Evolutionary conservation across 2,329 filamentous ascomycete species (phyloP), one percentile per base, ranked within the genome.

Genomic region (Rutstroemia sydowiana): DNA sequence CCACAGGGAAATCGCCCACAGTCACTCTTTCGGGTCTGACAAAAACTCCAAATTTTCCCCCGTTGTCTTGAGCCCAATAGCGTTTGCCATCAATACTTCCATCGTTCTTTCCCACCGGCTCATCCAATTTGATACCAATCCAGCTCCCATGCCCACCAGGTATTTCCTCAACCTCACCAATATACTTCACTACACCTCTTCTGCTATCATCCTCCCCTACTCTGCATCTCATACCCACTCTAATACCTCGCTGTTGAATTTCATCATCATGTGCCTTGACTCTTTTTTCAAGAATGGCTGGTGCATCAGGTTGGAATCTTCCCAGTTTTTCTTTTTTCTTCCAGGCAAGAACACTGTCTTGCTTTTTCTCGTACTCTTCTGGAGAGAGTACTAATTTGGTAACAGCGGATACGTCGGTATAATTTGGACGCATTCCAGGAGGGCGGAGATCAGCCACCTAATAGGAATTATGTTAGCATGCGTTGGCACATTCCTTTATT

Each of bases 251-350:
- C 51, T 78, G 76, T 57, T 77, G 73, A 58, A 95, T 75, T 64
- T 95, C 88, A 51, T 79, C 78, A 59, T 83, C 76, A 39, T 84
- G 77, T 36, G 84, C 83, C 14, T 79, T 76, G 52, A 87, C 73
- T 67, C 87, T 87, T 57, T 87, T 79, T 65, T 88, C 76, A 66
- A 90, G 84, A 20, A 86, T 79, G 55, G 76, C 81, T 16, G 87
- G 82, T 7, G 90, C 88, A 61, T 85, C 77, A 11, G 93, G 93
- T 66, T 97, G 89, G 70, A 98, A 98, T 32, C 93, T 88, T 46
- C 93, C 93, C n/a, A 97, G 80, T 68, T 95, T 91, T 69, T 95
- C 84, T n/a, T 82, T 75, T 72, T 88, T 92, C 72, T 98, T 98
- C 90, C 90, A 97, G 5, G 91, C 88, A 21, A 96, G 79, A 13